phyloP scores from a whole-genome alignment of 495 filamentous ascomycete genomes.

The Neurospora tetrasperma region DNA sequence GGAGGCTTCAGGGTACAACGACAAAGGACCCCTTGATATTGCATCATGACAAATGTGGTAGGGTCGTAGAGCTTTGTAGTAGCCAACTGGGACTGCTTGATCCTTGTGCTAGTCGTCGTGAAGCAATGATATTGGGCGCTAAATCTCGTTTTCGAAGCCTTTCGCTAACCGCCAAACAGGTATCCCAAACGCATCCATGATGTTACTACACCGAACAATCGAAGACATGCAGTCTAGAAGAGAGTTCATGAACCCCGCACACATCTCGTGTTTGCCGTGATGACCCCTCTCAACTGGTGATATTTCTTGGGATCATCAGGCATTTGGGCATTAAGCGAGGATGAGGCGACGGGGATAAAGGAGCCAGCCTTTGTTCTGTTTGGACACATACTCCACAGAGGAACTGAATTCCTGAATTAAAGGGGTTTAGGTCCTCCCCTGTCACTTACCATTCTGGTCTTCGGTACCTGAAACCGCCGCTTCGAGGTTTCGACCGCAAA shows the following conservation, averaged over 20 bases:
- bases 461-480: conserved; percentile 1
- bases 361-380: background rate
- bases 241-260: background rate
- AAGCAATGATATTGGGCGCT: background rate
- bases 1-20: background rate
- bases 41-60: background rate
- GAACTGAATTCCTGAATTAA: background rate
- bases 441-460: background rate
- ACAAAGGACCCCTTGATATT: background rate
- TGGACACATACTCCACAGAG: background rate
- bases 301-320: background rate
- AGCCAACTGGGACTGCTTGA: background rate
- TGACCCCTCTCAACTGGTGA: background rate
- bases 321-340: background rate
- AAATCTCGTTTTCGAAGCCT: background rate
- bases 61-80: background rate
- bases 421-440: background rate
- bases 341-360: background rate
- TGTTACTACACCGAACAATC: background rate
- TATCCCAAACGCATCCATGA: background rate
- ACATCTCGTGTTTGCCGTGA: background rate
- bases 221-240: background rate
- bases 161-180: background rate
- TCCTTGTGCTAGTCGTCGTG: background rate
- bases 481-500: background rate